Evolutionary conservation across 139 green algal species (phyloP), one percentile per base, ranked within the genome.

Genomic region (Raphidocelis subcapitata): DNA sequence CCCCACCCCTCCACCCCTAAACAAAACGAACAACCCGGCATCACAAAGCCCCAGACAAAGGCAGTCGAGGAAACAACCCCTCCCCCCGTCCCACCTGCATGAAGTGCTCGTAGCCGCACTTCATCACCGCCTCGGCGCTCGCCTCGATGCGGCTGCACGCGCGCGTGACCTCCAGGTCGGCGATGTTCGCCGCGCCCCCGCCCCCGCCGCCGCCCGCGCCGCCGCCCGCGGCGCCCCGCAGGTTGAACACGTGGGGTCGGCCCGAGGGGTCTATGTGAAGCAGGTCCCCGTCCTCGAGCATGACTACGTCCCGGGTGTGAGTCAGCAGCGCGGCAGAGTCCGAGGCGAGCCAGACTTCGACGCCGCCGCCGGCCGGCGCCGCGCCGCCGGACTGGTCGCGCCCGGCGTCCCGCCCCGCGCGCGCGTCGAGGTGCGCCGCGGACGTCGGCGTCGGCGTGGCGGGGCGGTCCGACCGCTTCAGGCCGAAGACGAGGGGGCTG

Each of bases 101-200:
- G 76, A 72, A 87, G 70, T 87, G 81, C 28, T 84, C 81, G 70
- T 81, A 83, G 26, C 81, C 81, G 41, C 94, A 91, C 90, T 98
- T 98, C 94, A 98, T 98, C 74, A 98, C 98, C 67, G 94, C 80
- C 81, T 90, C 85, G 57, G 98, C 91, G 86, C 98, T 94, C 85
- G 98, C 90, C 55, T 97, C 78, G 62, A 98, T 76, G n/a, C 96
- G 75, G 23, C 81, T 85, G 47, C 74, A 61, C 47, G 76, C 75
- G 26, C 74, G 31, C 28, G 88, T 84, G 29, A 86, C 76, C 55
- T 96, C 90, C n/a, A 79, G 74, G 51, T 78, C 62, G 35, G 72
- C 60, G n/a, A 75, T 79, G 62, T 91, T 72, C 18, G 56, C 62
- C 23, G 79, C 55, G 23, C 14, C 29, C 41, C 8, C 8, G 41